Evolutionary conservation across 139 green algal genomes (phyloP).

Genomic region (Edaphochlamys debaryana): DNA sequence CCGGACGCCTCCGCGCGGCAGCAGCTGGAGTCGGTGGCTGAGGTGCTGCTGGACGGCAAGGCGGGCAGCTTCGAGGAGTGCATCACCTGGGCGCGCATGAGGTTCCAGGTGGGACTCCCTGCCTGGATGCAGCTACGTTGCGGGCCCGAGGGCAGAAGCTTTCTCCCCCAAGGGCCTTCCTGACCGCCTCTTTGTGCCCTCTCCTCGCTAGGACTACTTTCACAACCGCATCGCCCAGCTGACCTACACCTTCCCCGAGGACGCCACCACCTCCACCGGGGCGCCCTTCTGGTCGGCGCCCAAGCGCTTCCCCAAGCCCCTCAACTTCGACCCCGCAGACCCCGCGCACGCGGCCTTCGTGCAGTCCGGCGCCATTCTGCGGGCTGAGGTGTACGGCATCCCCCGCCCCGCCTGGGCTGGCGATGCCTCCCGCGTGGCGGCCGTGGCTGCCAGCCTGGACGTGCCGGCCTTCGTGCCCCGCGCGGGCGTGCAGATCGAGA

Average conservation of each 20-base stretch:
- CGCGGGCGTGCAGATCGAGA: slow-evolving; percentile 96
- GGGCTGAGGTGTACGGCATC: slow-evolving; percentile 90
- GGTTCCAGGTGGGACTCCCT: slow-evolving; percentile 85
- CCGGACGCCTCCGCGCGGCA: slow-evolving; percentile 83
- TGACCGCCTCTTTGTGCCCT: too few relatives aligned
- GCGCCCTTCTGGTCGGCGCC: slow-evolving; percentile 96
- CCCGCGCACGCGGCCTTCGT: slow-evolving; percentile 76
- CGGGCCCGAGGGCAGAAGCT: neutral
- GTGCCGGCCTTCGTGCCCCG: slow-evolving; percentile 87
- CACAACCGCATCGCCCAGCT: slow-evolving; percentile 95
- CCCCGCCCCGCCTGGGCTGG: slow-evolving; percentile 73
- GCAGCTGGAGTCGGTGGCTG: slow-evolving; percentile 88
- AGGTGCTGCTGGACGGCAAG: slow-evolving; percentile 73
- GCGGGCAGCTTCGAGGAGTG: slow-evolving; percentile 85
- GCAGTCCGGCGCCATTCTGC: slow-evolving; percentile 86
- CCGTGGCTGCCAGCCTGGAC: slow-evolving; percentile 61
- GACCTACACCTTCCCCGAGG: slow-evolving; percentile 96
- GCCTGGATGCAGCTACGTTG: neutral
- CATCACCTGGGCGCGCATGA: slow-evolving; percentile 84
- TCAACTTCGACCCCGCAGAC: slow-evolving; percentile 87
- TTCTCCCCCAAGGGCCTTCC: too few relatives aligned
- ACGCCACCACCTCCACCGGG: slow-evolving; percentile 91
- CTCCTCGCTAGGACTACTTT: slow-evolving; percentile 79
- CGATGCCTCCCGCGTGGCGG: slow-evolving; percentile 61
- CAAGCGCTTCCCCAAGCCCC: slow-evolving; percentile 93